phyloP scores from a whole-genome alignment of 164 flowering plant species.

The Nelumbo lutea region DNA sequence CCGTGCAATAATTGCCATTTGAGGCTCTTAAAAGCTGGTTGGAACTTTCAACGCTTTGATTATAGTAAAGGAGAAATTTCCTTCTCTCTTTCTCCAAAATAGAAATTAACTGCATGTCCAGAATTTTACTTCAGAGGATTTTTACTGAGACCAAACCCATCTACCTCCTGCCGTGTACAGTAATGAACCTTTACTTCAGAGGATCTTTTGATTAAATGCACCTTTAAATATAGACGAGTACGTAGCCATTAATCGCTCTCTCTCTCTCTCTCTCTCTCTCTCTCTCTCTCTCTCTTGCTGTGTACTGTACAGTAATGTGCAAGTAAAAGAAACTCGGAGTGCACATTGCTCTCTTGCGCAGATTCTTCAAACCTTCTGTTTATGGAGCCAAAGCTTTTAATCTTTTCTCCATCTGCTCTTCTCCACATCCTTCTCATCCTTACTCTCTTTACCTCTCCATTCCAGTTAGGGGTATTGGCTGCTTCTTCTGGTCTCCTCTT shows the following conservation, averaged over 20 bases:
- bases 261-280: conserved; percentile 10
- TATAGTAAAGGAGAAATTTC: too few relatives aligned
- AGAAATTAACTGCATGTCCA: too few relatives aligned
- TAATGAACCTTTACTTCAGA: not conserved
- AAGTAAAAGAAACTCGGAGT: not conserved
- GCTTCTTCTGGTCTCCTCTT: conserved; percentile 31
- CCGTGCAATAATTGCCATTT: too few relatives aligned
- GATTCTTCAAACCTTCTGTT: not conserved
- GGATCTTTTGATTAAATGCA: conserved; percentile 11
- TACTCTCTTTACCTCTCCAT: not conserved
- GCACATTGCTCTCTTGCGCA: not conserved
- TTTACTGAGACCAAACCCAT: conserved; percentile 1
- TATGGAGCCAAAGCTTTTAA: not conserved
- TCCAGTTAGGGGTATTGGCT: conserved; percentile 5
- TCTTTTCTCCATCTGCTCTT: conserved; percentile 1
- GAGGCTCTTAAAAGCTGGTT: too few relatives aligned
- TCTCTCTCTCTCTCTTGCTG: conserved; percentile 7
- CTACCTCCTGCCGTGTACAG: conserved; percentile 20
- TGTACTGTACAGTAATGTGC: not conserved
- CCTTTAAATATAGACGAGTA: conserved; percentile 5
- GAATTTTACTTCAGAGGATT: too few relatives aligned
- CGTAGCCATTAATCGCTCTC: conserved; percentile 1
- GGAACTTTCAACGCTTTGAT: too few relatives aligned
- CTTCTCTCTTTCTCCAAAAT: too few relatives aligned
- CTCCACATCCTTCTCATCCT: conserved; percentile 2